Evolutionary conservation across 164 flowering plant species (phyloP).

Genomic region (Dillenia suffruticosa): DNA sequence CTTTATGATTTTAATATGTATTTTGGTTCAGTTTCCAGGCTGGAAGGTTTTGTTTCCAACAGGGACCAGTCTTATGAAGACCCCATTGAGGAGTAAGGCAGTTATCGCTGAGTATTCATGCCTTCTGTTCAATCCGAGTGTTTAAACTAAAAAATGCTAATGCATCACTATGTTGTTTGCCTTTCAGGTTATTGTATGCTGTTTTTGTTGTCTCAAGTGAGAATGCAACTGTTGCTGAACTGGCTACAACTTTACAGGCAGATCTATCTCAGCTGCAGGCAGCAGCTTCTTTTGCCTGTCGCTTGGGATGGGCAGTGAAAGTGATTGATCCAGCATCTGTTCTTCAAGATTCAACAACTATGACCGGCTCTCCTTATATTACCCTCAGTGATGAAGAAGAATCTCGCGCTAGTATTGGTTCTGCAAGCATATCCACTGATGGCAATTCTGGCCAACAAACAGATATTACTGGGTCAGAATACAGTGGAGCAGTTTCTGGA

Average conservation of each 20-base stretch:
- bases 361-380: conserved; percentile 41
- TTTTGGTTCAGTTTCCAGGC: conserved; percentile 81
- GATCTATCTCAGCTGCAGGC: conserved; percentile 93
- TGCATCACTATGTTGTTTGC: neutral
- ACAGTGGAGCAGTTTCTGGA: conserved; percentile 33
- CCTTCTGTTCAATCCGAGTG: too few relatives aligned
- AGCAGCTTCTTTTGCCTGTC: conserved; percentile 98
- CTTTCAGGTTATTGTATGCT: conserved; percentile 85
- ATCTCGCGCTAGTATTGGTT: conserved; percentile 51
- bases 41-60: conserved; percentile 98
- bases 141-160: neutral
- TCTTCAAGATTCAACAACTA: conserved; percentile 59
- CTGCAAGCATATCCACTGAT: conserved; percentile 50
- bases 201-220: conserved; percentile 99
- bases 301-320: conserved; percentile 97
- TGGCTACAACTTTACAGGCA: conserved; percentile 94
- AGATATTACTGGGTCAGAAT: conserved; percentile 48
- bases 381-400: conserved; percentile 74
- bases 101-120: neutral
- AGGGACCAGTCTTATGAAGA: conserved; percentile 99
- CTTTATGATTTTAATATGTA: conserved; percentile 17
- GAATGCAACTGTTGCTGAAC: conserved; percentile 94
- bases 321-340: conserved; percentile 84
- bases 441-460: conserved; percentile 41
- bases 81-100: conserved; percentile 96